Evolutionary conservation across 371 early-diverging fungal genomes (phyloP).

Genomic region (Mucor racemosus): DNA sequence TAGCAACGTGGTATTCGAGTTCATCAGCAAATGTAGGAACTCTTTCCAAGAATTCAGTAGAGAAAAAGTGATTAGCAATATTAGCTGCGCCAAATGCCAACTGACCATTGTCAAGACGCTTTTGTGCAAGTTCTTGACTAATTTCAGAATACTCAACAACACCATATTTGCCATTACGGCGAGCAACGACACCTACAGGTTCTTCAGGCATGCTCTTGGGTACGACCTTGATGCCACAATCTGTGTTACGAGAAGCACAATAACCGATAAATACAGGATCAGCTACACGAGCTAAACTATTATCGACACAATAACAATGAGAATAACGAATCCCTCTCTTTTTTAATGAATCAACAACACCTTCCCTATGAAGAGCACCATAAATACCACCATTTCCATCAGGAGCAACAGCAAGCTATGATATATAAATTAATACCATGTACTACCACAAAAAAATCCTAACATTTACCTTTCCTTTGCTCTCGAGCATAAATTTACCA

Average conservation of each 20-base stretch:
- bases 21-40: conserved; percentile 80
- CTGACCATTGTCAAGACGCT: conserved; percentile 64
- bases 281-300: conserved; percentile 91
- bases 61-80: conserved; percentile 98
- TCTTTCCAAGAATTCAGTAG: conserved; percentile 84
- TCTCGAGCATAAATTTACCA: conserved; percentile 72
- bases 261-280: conserved; percentile 92
- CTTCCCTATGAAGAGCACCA: conserved; percentile 65
- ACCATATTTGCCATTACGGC: conserved; percentile 76
- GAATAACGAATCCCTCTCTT: conserved; percentile 70
- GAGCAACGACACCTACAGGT: conserved; percentile 93
- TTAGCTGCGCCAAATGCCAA: conserved; percentile 91
- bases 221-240: conserved; percentile 73
- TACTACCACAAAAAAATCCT: too few species aligned
- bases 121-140: conserved; percentile 68
- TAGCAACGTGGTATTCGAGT: conserved; percentile 94
- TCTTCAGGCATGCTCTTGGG: conserved; percentile 73
- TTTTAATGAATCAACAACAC: conserved; percentile 62
- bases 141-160: conserved; percentile 98
- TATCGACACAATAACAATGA: conserved; percentile 95
- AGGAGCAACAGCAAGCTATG: conserved; percentile 64
- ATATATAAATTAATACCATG: neutral
- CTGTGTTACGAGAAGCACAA: conserved; percentile 49
- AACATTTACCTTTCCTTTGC: conserved; percentile 7
- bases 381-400: conserved; percentile 86